Base-by-base conservation (phyloP, 164 flowering plant species). In the Echeveria elegans region DNA sequence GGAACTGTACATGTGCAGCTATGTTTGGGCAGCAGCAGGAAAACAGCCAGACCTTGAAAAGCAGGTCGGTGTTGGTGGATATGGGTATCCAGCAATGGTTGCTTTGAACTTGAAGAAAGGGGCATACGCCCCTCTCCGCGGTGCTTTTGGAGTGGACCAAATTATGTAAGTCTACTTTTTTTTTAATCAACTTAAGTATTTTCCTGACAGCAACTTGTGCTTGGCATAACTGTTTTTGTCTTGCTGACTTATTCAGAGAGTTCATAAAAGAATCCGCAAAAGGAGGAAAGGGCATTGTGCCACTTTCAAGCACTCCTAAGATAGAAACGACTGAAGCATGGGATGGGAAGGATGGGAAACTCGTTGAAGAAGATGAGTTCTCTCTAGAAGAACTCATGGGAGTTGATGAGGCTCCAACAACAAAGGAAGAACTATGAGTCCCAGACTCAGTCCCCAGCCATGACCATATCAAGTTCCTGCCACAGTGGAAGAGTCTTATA, bases 341-440 rank as follows among this genome's bases (percentile, higher is more conserved):
- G 99, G 97, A 91, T 75, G 97, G 99, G 32, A 89, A 94, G 78
- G 99, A 94, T 67, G 99, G 96, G 47, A 77, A 89, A 73, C 68
- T 88, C 47, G 68, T 91, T 23, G 99, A 94, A 75, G 97, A 89
- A 77, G 99, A 94, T 65, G 99, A 94, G 70, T 94, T 94, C 73
- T 94, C 99, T n/a, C 96, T 94, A 21, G 99, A 94, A 59, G 99
- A 94, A 74, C 93, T 94, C 34, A 88, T 94, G 99, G 88, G 82
- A 10, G 96, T 85, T 14, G 89, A 85, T 14, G 88, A 83, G 40
- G 34, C 66, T 29, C 19, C 74, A 50, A 74, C 67, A 75, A 83
- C 66, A 75, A 85, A 83, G 69, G 90, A 86, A 73, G 93, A 90
- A 28, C 62, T 83, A 40, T 85, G 60, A 53, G 45, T 40, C 45